Conservation (phyloP, 192 early-diverging fungal genomes). For the Linnemannia exigua region DNA sequence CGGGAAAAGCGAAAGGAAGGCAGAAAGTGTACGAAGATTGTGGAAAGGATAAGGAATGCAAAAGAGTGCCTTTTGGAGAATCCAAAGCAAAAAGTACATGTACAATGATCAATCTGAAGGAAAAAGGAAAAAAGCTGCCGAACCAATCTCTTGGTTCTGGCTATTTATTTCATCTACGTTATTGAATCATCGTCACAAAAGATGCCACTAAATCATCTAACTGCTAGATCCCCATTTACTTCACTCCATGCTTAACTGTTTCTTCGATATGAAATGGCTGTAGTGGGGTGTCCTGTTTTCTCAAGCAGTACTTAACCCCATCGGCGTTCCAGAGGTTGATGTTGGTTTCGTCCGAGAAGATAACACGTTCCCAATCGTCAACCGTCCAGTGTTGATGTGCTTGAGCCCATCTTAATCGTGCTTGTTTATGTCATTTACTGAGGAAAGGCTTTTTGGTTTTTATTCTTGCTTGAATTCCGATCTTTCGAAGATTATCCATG, state of each 20-base stretch:
- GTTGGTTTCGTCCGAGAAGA: conserved; percentile 59
- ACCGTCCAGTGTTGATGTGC: conserved; percentile 50
- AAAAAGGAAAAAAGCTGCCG: no score
- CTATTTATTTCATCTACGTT: no score
- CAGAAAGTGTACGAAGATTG: no score
- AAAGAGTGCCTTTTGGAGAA: no score
- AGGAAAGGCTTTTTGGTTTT: conserved; percentile 21
- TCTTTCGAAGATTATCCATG: not conserved
- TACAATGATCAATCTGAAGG: no score
- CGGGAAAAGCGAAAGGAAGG: no score
- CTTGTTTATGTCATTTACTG: not conserved
- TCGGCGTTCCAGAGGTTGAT: conserved; percentile 56
- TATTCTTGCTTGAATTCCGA: conserved; percentile 5
- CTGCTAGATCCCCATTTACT: no score
- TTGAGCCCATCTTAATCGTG: conserved; percentile 18
- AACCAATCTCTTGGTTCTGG: no score
- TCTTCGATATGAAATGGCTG: conserved; percentile 8
- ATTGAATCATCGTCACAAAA: no score
- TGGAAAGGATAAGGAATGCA: no score
- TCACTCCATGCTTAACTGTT: conserved; percentile 55
- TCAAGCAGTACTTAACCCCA: conserved; percentile 44
- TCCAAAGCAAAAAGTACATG: no score
- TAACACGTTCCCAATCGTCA: conserved; percentile 52
- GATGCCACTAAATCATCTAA: no score
- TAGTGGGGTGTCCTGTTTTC: not conserved